Evolutionary conservation across 371 early-diverging fungal genomes (phyloP), one percentile per base, ranked within the genome.

Genomic region (Zopfochytrium polystomum): DNA sequence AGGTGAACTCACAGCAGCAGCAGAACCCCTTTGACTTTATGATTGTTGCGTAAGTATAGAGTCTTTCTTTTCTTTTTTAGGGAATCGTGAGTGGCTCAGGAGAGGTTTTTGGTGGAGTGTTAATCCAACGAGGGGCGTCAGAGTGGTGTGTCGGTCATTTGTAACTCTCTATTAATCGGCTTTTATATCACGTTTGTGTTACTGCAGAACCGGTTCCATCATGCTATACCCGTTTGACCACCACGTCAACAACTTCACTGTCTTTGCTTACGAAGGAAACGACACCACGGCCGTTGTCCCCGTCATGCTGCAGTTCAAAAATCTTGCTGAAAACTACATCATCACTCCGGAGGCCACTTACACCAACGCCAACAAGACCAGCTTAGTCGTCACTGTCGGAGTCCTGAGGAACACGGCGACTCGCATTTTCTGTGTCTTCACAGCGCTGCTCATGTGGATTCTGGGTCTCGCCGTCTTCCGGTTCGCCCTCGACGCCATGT

Each of bases 21-120:
- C 38, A 38, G 38, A 38, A 38, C n/a, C 38, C 38, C n/a, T 38
- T 38, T 38, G 38, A 38, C n/a, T 38, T 38, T 38, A 38, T n/a
- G 38, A n/a, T 38, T 9, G n/a, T 38, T 38, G 38, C 38, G 38
- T n/a, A n/a, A n/a, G n/a, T n/a, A n/a, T n/a, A n/a, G n/a, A n/a
- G n/a, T n/a, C n/a, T n/a, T n/a, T n/a, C n/a, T n/a, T n/a, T n/a
- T n/a, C n/a, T n/a, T n/a, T n/a, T n/a, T n/a, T n/a, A n/a, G n/a
- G n/a, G n/a, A n/a, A n/a, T n/a, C n/a, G n/a, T n/a, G n/a, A n/a
- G n/a, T n/a, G n/a, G n/a, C n/a, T n/a, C n/a, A n/a, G n/a, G n/a
- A n/a, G n/a, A n/a, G n/a, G n/a, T n/a, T n/a, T n/a, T n/a, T n/a
- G n/a, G n/a, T n/a, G n/a, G n/a, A n/a, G n/a, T n/a, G n/a, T n/a